Evolutionary conservation across 2,329 filamentous ascomycete species (phyloP), one percentile per base, ranked within the genome.

Genomic region (Parascedosporium putredinis): DNA sequence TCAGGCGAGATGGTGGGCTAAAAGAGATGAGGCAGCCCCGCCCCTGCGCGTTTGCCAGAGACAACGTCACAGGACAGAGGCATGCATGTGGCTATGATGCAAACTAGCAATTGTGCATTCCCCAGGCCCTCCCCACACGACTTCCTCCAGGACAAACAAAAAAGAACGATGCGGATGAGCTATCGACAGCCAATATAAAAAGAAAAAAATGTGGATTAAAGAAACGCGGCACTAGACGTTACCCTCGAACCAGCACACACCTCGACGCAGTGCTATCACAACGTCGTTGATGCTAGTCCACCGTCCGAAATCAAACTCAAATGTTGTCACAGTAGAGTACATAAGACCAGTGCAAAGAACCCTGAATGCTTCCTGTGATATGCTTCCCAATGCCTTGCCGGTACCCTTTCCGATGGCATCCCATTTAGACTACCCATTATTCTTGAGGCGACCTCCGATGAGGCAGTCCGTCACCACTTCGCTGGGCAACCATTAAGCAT

Each of bases 261-360:
- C 22, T 27, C 24, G 31, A 22, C n/a, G 22, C 22, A 49, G 14
- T 18, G 12, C 47, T 18, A 33, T 29, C 22, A 25, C 24, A 38
- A 31, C 9, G 43, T 27, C 34, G 24, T 49, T 24, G 42, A 49
- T 42, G 36, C 47, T 22, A 31, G 47, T 29, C 24, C 18, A 43
- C 47, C 36, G 47, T 22, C 47, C 34, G 34, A 49, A 42, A 40
- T 27, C 34, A 49, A 43, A 40, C 22, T 42, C 47, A n/a, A 34
- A 29, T 49, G 47, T 49, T 49, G 47, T 49, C 47, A 49, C 47
- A 49, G 47, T 49, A 49, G 47, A 42, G 24, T 49, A 49, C 47
- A 49, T 20, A 49, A 42, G 34, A 49, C 47, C 47, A 43, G 47
- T 43, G 12, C 22, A 24, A n/a, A 49, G 31, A 29, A 36, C 36